phyloP scores from a whole-genome alignment of 2,329 filamentous ascomycete species.

The Davidsoniella australis region DNA sequence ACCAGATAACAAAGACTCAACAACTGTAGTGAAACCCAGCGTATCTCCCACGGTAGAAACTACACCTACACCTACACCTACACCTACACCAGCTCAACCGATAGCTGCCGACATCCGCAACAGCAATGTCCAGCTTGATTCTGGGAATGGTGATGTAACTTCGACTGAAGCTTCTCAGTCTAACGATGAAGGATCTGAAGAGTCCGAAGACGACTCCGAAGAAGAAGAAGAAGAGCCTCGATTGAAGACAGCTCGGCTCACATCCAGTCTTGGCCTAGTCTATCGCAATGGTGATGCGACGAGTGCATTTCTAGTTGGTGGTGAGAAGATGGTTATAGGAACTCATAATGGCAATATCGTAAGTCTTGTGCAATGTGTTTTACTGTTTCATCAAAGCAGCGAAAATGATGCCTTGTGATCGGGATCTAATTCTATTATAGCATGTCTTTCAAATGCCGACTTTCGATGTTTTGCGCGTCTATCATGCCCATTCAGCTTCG shows the following conservation, averaged over 20 bases:
- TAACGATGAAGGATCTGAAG: constrained; percentile 26
- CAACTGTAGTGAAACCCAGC: neutral
- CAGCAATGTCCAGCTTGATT: constrained; percentile 13
- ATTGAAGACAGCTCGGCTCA: constrained; percentile 82
- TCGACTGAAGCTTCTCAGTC: neutral
- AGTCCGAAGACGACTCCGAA: constrained; percentile 40
- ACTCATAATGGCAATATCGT: constrained; percentile 96
- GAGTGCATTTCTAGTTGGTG: constrained; percentile 73
- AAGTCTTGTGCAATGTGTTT: constrained; percentile 21
- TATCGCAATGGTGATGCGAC: constrained; percentile 95
- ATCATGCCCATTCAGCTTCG: constrained; percentile 84
- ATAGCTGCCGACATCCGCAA: constrained; percentile 4
- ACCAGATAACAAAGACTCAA: neutral
- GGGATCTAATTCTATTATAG: constrained; percentile 27
- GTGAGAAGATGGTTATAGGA: constrained; percentile 94
- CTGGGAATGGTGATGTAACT: constrained; percentile 1
- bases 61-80: too few relatives aligned
- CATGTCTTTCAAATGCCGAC: constrained; percentile 73
- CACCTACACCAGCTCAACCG: too few relatives aligned
- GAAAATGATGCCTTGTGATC: neutral
- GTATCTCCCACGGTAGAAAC: too few relatives aligned
- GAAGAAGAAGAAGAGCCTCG: constrained; percentile 81
- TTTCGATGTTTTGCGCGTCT: constrained; percentile 66
- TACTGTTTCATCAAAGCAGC: too few relatives aligned
- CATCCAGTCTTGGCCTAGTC: constrained; percentile 57